Percentiles rank a stretch among this genome's conserved stretches.
phyloP scores from a whole-genome alignment of 352 stramenopile species.

The Phytopythium kandeliae region DNA sequence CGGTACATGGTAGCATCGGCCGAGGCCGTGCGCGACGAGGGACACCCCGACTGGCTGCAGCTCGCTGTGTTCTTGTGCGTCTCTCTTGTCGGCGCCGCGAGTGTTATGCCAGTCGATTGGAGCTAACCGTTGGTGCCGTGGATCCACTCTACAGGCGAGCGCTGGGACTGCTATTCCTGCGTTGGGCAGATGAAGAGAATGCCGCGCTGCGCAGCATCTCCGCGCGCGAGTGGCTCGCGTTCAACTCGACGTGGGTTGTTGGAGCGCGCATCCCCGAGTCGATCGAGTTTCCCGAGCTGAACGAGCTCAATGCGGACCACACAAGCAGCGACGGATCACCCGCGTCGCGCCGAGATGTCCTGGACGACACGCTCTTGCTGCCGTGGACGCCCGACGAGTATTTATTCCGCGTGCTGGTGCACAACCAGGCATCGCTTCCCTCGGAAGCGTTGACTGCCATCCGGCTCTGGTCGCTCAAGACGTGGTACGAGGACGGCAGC shows the following conservation, averaged over 20 bases:
- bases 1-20: constrained; percentile 69
- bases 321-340: constrained; percentile 12
- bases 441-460: constrained; percentile 53
- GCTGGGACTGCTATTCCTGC: constrained; percentile 69
- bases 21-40: constrained; percentile 48
- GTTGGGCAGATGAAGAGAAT: constrained; percentile 69
- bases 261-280: constrained; percentile 46
- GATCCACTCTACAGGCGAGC: constrained; percentile 25
- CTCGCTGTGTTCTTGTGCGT: constrained; percentile 63
- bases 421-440: constrained; percentile 58
- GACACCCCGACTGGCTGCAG: constrained; percentile 81
- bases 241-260: constrained; percentile 63
- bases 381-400: constrained; percentile 83
- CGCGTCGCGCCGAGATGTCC: constrained; percentile 2
- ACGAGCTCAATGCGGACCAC: constrained; percentile 61
- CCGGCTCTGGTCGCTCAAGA: constrained; percentile 72
- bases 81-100: not conserved
- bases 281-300: constrained; percentile 59
- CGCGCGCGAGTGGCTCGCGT: constrained; percentile 58
- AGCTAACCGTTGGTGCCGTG: not conserved
- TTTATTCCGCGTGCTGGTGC: constrained; percentile 54
- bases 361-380: constrained; percentile 35
- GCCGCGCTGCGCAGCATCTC: constrained; percentile 61
- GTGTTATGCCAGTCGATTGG: not conserved
- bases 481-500: constrained; percentile 52